Base-by-base conservation (phyloP, 106 monocot species). In the Posidonia australis region DNA sequence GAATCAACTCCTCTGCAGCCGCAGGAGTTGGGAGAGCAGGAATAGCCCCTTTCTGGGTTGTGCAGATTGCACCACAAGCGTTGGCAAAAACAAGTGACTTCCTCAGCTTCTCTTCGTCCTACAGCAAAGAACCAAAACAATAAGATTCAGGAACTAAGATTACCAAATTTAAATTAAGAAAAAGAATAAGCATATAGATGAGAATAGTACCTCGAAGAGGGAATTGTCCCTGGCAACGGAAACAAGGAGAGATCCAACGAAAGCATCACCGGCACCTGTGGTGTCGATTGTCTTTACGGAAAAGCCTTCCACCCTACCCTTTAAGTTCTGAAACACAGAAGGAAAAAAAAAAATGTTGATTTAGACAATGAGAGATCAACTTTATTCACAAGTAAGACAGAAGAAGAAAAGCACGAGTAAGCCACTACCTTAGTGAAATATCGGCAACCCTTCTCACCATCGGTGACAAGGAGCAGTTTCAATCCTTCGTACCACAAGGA, bases 391-490 rank as follows among this genome's bases (percentile, higher is more conserved):
- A n/a, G 48, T 3, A 48, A 18, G 6, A 48, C 24, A 24, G 26
- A 55, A 55, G 24, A 24, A 23, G 24, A 58, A 18, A 28, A 11
- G 23, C 13, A 28, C 5, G 10, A 58, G 23, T 29, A 16, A 6
- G 23, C 26, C 12, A 5, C 25, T 29, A 58, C 58, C 58, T 58
- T 58, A 16, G 91, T 84, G 71, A 86, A 91, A 60, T 91, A 91
- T 77, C 91, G 70, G 63, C 91, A 91, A 20, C 91, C 91, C 67
- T 84, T 84, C 70, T 91, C 86, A 0, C 91, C 91, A 27, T 91
- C 91, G 3, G 91, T 91, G 19, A 91, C 86, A 28, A 91, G 60
- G 27, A 91, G 83, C 29, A 91, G 72, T 79, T 91, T 91, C 28
- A 91, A 58, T 17, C 83, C 81, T 0, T 86, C 83, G n/a, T 75